Conservation (phyloP, 2,329 filamentous ascomycete genomes). For the Penicillium psychrosexuale region DNA sequence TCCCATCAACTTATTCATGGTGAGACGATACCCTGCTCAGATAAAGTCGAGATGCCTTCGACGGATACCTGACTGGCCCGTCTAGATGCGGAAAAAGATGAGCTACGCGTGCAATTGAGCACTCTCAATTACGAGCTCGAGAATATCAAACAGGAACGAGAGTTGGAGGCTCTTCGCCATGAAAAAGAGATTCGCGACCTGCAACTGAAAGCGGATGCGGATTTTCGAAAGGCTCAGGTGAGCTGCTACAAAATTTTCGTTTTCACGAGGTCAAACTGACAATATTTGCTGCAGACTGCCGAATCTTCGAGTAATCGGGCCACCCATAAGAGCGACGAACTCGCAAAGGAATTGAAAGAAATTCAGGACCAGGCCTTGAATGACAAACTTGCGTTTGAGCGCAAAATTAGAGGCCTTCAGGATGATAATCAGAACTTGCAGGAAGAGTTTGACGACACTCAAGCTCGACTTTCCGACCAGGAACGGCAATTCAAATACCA, state of each 20-base stretch:
- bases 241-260: background rate
- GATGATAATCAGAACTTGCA: conserved; percentile 71
- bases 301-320: conserved; percentile 53
- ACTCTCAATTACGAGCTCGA: conserved; percentile 84
- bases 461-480: conserved; percentile 68
- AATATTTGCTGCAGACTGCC: conserved; percentile 39
- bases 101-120: conserved; percentile 84
- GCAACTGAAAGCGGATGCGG: conserved; percentile 76
- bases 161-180: conserved; percentile 72
- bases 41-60: background rate
- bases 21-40: conserved; percentile 21
- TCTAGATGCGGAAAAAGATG: conserved; percentile 59
- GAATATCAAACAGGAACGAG: conserved; percentile 81
- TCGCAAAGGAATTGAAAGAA: conserved; percentile 56
- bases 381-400: conserved; percentile 55
- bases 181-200: conserved; percentile 80
- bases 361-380: conserved; percentile 53
- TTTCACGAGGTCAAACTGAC: background rate
- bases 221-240: conserved; percentile 67
- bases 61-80: conserved; percentile 8
- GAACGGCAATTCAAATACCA: conserved; percentile 63
- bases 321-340: conserved; percentile 53
- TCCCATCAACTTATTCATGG: conserved; percentile 39
- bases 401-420: conserved; percentile 54
- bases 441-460: conserved; percentile 80